phyloP scores from a whole-genome alignment of 2,329 filamentous ascomycete genomes.

The Dactylellina leptospora region DNA sequence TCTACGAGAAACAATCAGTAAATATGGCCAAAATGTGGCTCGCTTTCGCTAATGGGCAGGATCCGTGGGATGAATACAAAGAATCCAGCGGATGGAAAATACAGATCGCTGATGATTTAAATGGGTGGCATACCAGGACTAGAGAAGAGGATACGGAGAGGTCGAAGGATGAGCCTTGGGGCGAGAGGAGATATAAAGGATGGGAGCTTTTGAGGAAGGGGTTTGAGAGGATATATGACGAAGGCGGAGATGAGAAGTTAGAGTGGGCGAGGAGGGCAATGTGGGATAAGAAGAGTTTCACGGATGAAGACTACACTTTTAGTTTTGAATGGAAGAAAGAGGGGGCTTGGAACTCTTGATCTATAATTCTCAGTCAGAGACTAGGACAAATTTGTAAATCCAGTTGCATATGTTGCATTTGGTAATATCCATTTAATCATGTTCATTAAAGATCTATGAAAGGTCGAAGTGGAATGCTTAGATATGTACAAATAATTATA shows the following conservation, averaged over 20 bases:
- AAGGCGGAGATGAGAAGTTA: constrained; percentile 31
- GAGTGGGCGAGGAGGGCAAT: constrained; percentile 32
- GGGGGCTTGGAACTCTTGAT: not conserved
- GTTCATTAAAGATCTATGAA: too few relatives aligned
- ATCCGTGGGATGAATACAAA: constrained; percentile 49
- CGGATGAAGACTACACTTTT: constrained; percentile 31
- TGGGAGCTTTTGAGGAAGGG: constrained; percentile 34
- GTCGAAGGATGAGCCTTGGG: constrained; percentile 40
- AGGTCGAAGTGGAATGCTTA: too few relatives aligned
- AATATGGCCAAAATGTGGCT: constrained; percentile 55
- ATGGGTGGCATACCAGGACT: constrained; percentile 41
- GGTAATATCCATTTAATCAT: too few relatives aligned
- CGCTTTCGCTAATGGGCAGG: constrained; percentile 50
- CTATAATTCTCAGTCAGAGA: too few relatives aligned
- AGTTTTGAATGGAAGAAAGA: constrained; percentile 28
- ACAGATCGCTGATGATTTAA: constrained; percentile 40
- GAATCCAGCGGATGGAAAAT: constrained; percentile 32
- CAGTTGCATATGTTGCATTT: too few relatives aligned
- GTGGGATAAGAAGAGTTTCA: constrained; percentile 23
- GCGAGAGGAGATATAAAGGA: constrained; percentile 30
- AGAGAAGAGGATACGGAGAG: constrained; percentile 32
- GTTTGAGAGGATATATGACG: constrained; percentile 17
- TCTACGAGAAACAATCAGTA: constrained; percentile 53
- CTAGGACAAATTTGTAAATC: too few relatives aligned
- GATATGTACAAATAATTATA: too few relatives aligned